Evolutionary conservation across 2,329 filamentous ascomycete species (phyloP), one percentile per base, ranked within the genome.

Genomic region (Aspergillus sp.): DNA sequence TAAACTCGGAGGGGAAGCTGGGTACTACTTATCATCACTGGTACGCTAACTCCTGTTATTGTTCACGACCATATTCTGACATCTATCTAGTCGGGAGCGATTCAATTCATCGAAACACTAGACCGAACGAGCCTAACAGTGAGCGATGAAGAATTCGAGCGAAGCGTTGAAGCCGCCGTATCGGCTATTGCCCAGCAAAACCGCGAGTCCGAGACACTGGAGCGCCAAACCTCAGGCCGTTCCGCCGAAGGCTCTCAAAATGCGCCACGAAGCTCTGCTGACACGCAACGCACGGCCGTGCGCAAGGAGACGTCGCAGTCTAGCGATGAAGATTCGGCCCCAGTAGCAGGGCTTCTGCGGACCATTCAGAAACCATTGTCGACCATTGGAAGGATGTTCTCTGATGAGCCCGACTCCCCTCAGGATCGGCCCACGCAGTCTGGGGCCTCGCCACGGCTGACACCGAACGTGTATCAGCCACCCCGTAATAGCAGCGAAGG

Each of bases 101-200:
- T 99, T 53, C 92, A 97, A 70, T 99, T 99, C 75, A 91, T 99
- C 68, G 95, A 99, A 79, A 96, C 91, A 62, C 88, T 99, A 77
- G 95, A 99, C 76, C 89, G 93, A 48, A 98, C 95, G 1, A 94
- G 90, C 25, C 80, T 99, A 7, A 98, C 95, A 1, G 95, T 99
- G 55, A 89, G 89, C 2, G 93, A 99, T 70, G 92, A 95, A 59
- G 95, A 98, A 39, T 99, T 99, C 70, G 95, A 99, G 74, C 87
- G 86, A 72, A 93, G 97, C 67, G 96, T 99, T n/a, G 95, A 99
- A 79, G 90, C 90, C 4, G 93, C 95, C 7, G 96, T 99, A 3
- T 97, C 92, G 5, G 91, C 91, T 45, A 99, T 99, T 66, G 94
- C 95, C 2, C 94, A 97, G 77, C 91, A 91, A 70, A 92, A 97